Conservation (phyloP, 768 basidiomycete species). For the Neoboletus subvelutipes region DNA sequence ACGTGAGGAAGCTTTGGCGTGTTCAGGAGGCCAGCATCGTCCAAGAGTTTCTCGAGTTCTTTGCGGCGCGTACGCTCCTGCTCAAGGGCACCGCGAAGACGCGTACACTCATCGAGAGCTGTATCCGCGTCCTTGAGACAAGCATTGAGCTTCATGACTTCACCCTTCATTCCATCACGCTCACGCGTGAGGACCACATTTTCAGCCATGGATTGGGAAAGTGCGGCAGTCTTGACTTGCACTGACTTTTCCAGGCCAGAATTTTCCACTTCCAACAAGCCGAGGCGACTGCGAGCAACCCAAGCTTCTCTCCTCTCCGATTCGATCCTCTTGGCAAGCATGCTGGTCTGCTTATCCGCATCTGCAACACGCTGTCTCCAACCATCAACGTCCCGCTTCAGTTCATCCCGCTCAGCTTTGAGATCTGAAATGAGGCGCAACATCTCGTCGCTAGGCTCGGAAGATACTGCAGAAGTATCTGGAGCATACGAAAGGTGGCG, state of each 20-base stretch:
- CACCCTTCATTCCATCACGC: slow-evolving; percentile 29
- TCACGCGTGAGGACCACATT: slow-evolving; percentile 27
- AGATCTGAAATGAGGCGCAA: slow-evolving; percentile 70
- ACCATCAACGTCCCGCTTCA: slow-evolving; percentile 84
- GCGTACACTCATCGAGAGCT: slow-evolving; percentile 26
- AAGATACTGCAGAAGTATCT: slow-evolving; percentile 34
- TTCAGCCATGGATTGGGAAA: slow-evolving; percentile 31
- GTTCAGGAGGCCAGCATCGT: slow-evolving; percentile 40
- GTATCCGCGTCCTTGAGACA: slow-evolving; percentile 30
- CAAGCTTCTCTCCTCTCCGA: slow-evolving; percentile 80
- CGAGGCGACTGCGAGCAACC: slow-evolving; percentile 74
- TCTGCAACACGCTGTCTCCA: slow-evolving; percentile 79
- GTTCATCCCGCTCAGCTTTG: slow-evolving; percentile 85
- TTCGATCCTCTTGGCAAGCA: slow-evolving; percentile 69
- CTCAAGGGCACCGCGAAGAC: slow-evolving; percentile 33
- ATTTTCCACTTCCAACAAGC: slow-evolving; percentile 68
- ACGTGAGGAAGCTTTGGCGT: slow-evolving; percentile 41
- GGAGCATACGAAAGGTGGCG: slow-evolving; percentile 54
- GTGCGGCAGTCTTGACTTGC: slow-evolving; percentile 33
- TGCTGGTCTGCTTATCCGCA: slow-evolving; percentile 65
- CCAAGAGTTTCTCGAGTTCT: slow-evolving; percentile 56
- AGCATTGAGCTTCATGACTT: slow-evolving; percentile 31
- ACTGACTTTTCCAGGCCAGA: slow-evolving; percentile 50
- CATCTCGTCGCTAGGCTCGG: slow-evolving; percentile 76
- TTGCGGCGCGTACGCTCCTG: slow-evolving; percentile 42